Evolutionary conservation across 345 rosid genomes (phyloP).

Genomic region (Trapa bicornis): DNA sequence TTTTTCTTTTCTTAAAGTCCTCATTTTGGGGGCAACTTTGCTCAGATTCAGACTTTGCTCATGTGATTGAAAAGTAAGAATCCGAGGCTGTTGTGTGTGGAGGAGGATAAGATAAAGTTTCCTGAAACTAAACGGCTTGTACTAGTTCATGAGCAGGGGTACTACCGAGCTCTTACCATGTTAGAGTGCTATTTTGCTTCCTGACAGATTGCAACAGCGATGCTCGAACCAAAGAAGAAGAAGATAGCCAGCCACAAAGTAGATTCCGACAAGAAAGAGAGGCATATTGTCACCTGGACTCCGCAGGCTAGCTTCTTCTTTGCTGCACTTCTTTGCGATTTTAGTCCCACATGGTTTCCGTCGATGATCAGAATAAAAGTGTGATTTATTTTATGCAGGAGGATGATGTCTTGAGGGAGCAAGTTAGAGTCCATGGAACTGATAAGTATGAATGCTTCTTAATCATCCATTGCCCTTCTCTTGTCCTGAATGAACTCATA

Average conservation of each 20-base stretch:
- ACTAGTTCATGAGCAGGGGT: not conserved
- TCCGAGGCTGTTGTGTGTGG: slow-evolving; percentile 33
- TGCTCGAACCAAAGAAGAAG: slow-evolving; percentile 12
- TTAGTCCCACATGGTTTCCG: slow-evolving; percentile 8
- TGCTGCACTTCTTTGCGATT: not conserved
- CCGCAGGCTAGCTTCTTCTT: slow-evolving; percentile 36
- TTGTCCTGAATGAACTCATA: not conserved
- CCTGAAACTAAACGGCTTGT: not conserved
- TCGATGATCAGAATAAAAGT: slow-evolving; percentile 1
- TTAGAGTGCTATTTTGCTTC: too few species aligned
- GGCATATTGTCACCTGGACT: slow-evolving; percentile 33
- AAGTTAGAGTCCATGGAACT: slow-evolving; percentile 72
- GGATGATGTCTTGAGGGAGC: slow-evolving; percentile 81
- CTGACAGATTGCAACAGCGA: not conserved
- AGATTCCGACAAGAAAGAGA: slow-evolving; percentile 16
- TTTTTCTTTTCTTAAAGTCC: slow-evolving; percentile 4
- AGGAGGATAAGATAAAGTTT: not conserved
- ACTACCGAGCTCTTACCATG: not conserved
- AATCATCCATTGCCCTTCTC: not conserved
- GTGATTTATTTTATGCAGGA: slow-evolving; percentile 43
- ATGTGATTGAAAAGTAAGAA: slow-evolving; percentile 34
- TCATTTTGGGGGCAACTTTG: slow-evolving; percentile 4
- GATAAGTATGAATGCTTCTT: slow-evolving; percentile 34
- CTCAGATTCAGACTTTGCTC: slow-evolving; percentile 9
- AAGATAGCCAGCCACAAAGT: not conserved